Percentiles rank a stretch among this genome's conserved stretches.
Conservation (phyloP, 1,139 yeast genomes). For the Yamadazyma blattariae region DNA sequence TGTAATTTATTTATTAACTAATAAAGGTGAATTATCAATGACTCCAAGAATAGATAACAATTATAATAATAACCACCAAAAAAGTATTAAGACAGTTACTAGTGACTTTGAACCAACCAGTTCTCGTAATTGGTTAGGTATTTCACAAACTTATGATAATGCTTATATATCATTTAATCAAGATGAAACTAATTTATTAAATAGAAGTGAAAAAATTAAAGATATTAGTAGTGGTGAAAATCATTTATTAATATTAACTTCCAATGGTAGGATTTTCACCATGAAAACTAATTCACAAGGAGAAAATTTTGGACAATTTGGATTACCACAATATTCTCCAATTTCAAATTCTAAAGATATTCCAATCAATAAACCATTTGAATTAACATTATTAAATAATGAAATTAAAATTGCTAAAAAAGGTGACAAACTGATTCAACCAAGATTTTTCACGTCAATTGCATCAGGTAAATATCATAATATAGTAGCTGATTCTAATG, state of each 20-base stretch:
- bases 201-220: constrained; percentile 44
- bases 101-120: constrained; percentile 1
- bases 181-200: constrained; percentile 13
- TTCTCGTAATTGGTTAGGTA: constrained; percentile 20
- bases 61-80: no score
- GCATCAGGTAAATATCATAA: constrained; percentile 78
- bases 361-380: constrained; percentile 29
- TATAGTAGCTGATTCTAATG: constrained; percentile 59
- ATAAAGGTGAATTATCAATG: constrained; percentile 51
- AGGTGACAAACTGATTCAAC: constrained; percentile 21
- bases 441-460: constrained; percentile 52
- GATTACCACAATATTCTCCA: constrained; percentile 70
- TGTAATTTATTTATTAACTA: constrained; percentile 55
- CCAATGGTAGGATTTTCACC: constrained; percentile 62
- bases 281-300: constrained; percentile 49
- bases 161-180: constrained; percentile 6
- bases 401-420: constrained; percentile 21
- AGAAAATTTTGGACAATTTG: constrained; percentile 73
- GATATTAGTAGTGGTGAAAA: constrained; percentile 59
- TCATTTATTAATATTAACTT: constrained; percentile 64
- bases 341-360: constrained; percentile 29
- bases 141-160: constrained; percentile 6
- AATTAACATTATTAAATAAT: constrained; percentile 35
- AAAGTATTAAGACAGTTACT: background rate
- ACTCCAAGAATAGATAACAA: constrained; percentile 44